Evolutionary conservation across 805 yeast species (phyloP), one percentile per base, ranked within the genome.

Genomic region (Naumovozyma baii): DNA sequence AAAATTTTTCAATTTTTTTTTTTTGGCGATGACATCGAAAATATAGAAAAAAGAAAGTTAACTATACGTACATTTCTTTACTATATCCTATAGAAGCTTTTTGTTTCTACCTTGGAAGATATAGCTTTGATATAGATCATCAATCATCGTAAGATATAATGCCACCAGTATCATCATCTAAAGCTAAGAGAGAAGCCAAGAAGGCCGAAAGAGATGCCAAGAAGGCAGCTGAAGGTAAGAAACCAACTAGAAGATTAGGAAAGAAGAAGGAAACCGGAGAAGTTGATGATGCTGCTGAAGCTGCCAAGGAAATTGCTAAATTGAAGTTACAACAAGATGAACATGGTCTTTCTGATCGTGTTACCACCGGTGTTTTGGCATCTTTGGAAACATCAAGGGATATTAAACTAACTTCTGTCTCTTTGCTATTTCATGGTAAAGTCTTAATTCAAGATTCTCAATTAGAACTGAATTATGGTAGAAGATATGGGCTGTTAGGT

Each of bases 401-500:
- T 80, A 69, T 92, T 59, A 92, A 92, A 69, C 62, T 90, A 54
- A 78, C 90, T 15, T 83, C 96, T 37, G 84, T 87, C 33, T 85
- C 97, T 7, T 72, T 90, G 51, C 76, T 87, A 50, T 92, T 92
- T 80, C 98, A 92, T 67, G 98, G 98, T 70, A 90, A 88, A 63
- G 96, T 92, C 41, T 70, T 92, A 61, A 75, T 90, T 54, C 96
- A 86, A 68, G 97, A 92, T 67, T 82, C 96, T 31, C 73, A 72
- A 36, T 68, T 92, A 52, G 98, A 92, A 70, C 77, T 92, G 67
- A 92, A 92, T 70, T 90, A 80, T 65, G 98, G 97, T 62, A 83
- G 96, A 70, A 81, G 95, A 68, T 92, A 92, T 63, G 98, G 98
- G 69, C 73, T 92, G 46, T 74, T 92, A 59, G 98, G 98, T 59